Conservation (phyloP, 441 rosid genomes). For the Aquilaria agallochum region DNA sequence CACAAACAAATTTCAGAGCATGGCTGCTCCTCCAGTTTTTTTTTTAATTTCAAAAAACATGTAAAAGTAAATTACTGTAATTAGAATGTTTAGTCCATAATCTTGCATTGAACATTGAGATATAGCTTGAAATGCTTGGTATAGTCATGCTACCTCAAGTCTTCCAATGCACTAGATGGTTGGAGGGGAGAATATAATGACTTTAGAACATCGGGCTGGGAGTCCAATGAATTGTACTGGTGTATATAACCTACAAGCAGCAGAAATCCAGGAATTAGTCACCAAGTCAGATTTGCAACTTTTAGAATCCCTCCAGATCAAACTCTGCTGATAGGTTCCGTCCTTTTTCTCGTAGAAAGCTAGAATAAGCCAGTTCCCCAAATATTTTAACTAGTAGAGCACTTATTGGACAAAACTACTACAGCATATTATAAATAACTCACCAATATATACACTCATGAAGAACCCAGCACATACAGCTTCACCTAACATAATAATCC, state of each 20-base stretch:
- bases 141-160: slow-evolving; percentile 54
- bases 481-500: slow-evolving; percentile 83
- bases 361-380: not conserved
- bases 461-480: slow-evolving; percentile 81
- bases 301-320: too few relatives aligned
- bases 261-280: slow-evolving; percentile 8
- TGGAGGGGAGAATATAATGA: slow-evolving; percentile 97
- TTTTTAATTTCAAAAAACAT: not conserved
- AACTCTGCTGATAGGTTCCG: too few relatives aligned
- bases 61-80: not conserved
- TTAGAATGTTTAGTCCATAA: too few relatives aligned
- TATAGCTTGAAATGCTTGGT: too few relatives aligned
- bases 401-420: not conserved
- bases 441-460: slow-evolving; percentile 83
- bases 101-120: too few relatives aligned
- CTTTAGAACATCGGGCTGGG: slow-evolving; percentile 94
- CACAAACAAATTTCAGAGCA: not conserved
- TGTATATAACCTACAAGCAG: slow-evolving; percentile 73
- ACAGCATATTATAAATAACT: slow-evolving; percentile 18
- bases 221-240: slow-evolving; percentile 80
- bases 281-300: not conserved
- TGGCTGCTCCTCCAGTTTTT: not conserved
- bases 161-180: slow-evolving; percentile 90
- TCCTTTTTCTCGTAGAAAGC: not conserved
- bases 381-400: not conserved